Conservation (phyloP, 2,329 filamentous ascomycete species). For the Bertia moriformis region DNA sequence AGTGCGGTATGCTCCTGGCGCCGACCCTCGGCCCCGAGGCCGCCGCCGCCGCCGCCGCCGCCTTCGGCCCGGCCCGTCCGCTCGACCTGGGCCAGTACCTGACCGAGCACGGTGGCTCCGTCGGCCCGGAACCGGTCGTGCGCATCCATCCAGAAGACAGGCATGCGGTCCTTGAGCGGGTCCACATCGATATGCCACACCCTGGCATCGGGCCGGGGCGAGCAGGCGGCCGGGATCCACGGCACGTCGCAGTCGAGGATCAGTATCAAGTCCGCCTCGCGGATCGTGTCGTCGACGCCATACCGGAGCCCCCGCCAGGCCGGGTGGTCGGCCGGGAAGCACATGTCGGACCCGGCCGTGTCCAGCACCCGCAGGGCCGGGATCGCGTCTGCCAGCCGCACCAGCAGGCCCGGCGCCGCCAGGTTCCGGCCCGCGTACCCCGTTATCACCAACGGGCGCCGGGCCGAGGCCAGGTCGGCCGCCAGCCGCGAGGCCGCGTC, state of each 20-base stretch:
- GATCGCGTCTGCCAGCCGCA: slow-evolving; percentile 52
- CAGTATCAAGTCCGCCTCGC: slow-evolving; percentile 67
- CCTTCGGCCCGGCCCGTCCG: not conserved
- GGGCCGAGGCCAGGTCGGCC: slow-evolving; percentile 44
- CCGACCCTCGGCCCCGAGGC: no score
- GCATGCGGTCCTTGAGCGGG: slow-evolving; percentile 58
- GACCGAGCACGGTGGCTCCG: slow-evolving; percentile 46
- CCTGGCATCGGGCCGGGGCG: slow-evolving; percentile 22
- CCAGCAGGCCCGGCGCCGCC: slow-evolving; percentile 40
- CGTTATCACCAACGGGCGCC: slow-evolving; percentile 57
- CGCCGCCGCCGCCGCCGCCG: not conserved
- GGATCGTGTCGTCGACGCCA: slow-evolving; percentile 59
- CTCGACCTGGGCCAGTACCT: slow-evolving; percentile 31
- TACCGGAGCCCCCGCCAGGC: slow-evolving; percentile 59
- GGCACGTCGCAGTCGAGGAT: slow-evolving; percentile 83
- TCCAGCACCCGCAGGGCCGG: slow-evolving; percentile 60
- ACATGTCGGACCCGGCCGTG: slow-evolving; percentile 68
- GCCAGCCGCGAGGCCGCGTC: slow-evolving; percentile 43
- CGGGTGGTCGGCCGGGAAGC: slow-evolving; percentile 58
- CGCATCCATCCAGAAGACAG: slow-evolving; percentile 57
- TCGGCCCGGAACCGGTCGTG: slow-evolving; percentile 54
- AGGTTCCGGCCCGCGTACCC: slow-evolving; percentile 62
- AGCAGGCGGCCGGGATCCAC: slow-evolving; percentile 69
- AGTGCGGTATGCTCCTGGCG: not conserved
- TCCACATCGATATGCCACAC: slow-evolving; percentile 54